phyloP scores from a whole-genome alignment of 139 green algal genomes.

The Chlamydomonas asymmetrica region DNA sequence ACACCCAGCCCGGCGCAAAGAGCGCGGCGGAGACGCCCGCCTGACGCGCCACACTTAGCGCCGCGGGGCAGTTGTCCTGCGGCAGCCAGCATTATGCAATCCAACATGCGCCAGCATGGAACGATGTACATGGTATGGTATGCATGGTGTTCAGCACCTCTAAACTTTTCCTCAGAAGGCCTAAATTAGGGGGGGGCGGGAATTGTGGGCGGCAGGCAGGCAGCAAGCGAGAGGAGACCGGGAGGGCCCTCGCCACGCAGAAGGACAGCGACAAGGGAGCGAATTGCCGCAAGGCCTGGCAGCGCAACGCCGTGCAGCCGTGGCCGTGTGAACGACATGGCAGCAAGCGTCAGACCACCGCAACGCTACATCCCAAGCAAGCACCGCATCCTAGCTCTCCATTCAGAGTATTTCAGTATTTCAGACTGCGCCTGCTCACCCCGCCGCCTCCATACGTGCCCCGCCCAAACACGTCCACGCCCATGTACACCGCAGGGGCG shows the following conservation, averaged over 20 bases:
- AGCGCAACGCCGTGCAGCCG: too few species aligned
- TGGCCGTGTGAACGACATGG: too few species aligned
- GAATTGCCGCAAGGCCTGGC: too few species aligned
- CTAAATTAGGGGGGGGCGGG: not conserved
- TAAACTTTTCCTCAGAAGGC: not conserved
- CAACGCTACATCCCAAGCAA: too few species aligned
- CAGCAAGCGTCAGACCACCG: too few species aligned
- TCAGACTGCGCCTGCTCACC: constrained; percentile 17
- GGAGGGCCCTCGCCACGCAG: too few species aligned
- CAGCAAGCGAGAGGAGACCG: too few species aligned
- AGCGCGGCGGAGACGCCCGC: constrained; percentile 50
- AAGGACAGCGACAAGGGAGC: too few species aligned
- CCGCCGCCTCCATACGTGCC: constrained; percentile 68
- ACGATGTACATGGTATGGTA: not conserved
- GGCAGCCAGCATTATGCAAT: too few species aligned
- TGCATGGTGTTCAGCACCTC: not conserved
- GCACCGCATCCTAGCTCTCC: too few species aligned
- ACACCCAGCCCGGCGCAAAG: constrained; percentile 69
- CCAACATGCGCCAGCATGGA: not conserved
- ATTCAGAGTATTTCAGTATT: too few species aligned
- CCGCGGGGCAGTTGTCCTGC: constrained; percentile 27
- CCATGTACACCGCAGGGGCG: constrained; percentile 73
- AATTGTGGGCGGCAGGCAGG: not conserved
- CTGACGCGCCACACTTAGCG: constrained; percentile 22
- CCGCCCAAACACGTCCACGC: constrained; percentile 77